Evolutionary conservation across 176 grass and related monocot genomes (phyloP), one percentile per base, ranked within the genome.

Genomic region (Miscanthus lutarioriparius): DNA sequence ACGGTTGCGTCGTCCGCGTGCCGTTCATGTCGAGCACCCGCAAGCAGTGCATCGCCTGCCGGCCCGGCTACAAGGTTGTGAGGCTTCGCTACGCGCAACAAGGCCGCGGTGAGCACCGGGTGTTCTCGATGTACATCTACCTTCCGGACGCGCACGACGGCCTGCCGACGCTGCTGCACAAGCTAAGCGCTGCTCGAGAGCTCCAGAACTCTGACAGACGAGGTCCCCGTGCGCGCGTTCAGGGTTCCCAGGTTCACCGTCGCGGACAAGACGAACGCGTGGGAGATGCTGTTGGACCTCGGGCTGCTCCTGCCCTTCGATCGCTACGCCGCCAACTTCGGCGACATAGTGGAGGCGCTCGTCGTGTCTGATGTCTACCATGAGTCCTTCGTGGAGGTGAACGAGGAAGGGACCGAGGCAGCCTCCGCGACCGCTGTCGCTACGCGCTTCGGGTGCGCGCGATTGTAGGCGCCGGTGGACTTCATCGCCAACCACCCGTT

Each of bases 91-190:
- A 97, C 68, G 58, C 85, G 14, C 14, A 22, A 7, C 51, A 54
- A 1, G 17, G 49, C 17, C 17, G 49, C 16, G 49, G 80, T 27
- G 26, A 79, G 17, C 41, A 45, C 30, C 74, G 73, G 49, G 5
- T 17, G 27, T 92, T 97, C 69, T 88, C 89, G 22, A 94, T 94
- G 94, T 83, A 89, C 76, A 72, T 94, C 63, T 90, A 87, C 82
- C 87, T 97, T 64, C 94, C 88, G 6, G 30, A 78, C 64, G 66
- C 56, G 16, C 74, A 30, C 70, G 70, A 86, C 76, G 89, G 89
- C 49, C 66, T 94, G 33, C 63, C 48, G 54, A 19, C 26, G 45
- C 56, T 97, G 48, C 63, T 86, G n/a, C 45, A 85, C 16, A 77
- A 15, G 74, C 84, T 97, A 8, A 41, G 86, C 45, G 45, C 65